Conservation (phyloP, 2,329 filamentous ascomycete genomes). For the Fusarium penzigii region DNA sequence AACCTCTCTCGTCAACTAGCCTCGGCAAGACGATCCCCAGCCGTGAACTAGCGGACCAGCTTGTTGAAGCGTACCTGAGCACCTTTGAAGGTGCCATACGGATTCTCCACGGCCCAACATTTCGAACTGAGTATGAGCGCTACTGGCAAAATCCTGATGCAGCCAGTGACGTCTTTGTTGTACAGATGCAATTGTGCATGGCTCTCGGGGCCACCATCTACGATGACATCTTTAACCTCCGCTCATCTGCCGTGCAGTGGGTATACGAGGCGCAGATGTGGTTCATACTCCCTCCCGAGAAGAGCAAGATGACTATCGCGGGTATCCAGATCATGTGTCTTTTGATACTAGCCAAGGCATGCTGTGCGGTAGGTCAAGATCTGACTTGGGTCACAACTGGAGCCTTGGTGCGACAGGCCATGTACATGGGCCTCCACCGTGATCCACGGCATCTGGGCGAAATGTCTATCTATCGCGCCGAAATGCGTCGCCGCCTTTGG, state of each 20-base stretch:
- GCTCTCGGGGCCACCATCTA: slow-evolving; percentile 51
- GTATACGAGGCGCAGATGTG: slow-evolving; percentile 54
- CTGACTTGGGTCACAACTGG: slow-evolving; percentile 55
- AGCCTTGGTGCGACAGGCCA: slow-evolving; percentile 51
- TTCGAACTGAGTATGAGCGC: slow-evolving; percentile 52
- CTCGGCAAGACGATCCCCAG: slow-evolving; percentile 42
- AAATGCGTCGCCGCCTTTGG: slow-evolving; percentile 59
- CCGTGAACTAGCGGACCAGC: slow-evolving; percentile 46
- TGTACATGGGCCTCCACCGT: slow-evolving; percentile 60
- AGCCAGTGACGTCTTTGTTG: slow-evolving; percentile 45
- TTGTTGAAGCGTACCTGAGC: slow-evolving; percentile 55
- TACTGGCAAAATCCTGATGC: slow-evolving; percentile 48
- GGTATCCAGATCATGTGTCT: slow-evolving; percentile 55
- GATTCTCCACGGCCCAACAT: slow-evolving; percentile 59
- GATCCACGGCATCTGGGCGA: slow-evolving; percentile 52
- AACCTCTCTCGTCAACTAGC: slow-evolving; percentile 36
- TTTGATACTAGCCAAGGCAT: slow-evolving; percentile 50
- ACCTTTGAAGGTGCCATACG: slow-evolving; percentile 58
- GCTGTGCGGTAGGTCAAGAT: slow-evolving; percentile 49
- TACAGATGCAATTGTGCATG: slow-evolving; percentile 56
- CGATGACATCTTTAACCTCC: slow-evolving; percentile 46
- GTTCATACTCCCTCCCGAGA: slow-evolving; percentile 48
- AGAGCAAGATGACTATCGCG: slow-evolving; percentile 49
- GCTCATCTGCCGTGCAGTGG: slow-evolving; percentile 48
- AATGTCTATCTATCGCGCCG: slow-evolving; percentile 49